These are phyloP conservation scores for Litsea cubeba DNA, from an alignment of 164 flowering plant genomes.

Conservation along the genomic window DNA sequence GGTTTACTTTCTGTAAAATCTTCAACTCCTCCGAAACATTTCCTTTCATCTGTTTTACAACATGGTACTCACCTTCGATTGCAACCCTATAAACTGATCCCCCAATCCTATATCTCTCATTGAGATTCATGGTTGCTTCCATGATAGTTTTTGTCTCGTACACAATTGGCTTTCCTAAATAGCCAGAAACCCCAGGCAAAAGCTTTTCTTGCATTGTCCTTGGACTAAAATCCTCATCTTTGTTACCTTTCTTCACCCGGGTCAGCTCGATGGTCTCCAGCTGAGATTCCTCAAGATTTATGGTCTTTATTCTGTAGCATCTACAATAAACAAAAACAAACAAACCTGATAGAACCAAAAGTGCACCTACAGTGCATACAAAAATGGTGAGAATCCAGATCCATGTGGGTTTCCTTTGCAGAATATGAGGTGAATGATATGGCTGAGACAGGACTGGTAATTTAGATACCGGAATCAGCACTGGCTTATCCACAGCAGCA, in stretches of 20 bases:
- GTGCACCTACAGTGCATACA: conserved; percentile 7
- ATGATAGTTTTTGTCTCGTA: conserved; percentile 39
- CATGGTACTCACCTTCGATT: conserved; percentile 40
- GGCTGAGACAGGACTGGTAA: conserved; percentile 23
- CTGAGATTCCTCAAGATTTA: conserved; percentile 25
- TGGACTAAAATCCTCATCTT: conserved; percentile 19
- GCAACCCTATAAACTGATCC: conserved; percentile 50
- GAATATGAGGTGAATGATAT: not conserved
- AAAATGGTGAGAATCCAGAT: conserved; percentile 2
- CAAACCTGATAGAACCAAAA: conserved; percentile 3
- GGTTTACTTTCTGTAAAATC: conserved; percentile 62
- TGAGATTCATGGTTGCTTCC: conserved; percentile 57
- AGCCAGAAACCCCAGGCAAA: conserved; percentile 53
- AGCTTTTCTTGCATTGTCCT: conserved; percentile 42
- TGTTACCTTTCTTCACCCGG: conserved; percentile 18
- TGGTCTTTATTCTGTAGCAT: conserved; percentile 16
- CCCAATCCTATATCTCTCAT: conserved; percentile 39
- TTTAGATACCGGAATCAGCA: conserved; percentile 21
- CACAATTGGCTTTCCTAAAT: conserved; percentile 44
- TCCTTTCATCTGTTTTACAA: conserved; percentile 43
- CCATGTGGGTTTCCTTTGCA: not conserved
- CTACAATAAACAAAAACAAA: conserved; percentile 9
- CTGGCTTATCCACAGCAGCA: conserved; percentile 13
- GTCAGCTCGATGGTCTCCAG: conserved; percentile 28
- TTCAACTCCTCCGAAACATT: conserved; percentile 51